Conservation (phyloP, 495 filamentous ascomycete genomes). For the Penicillium angulare region DNA sequence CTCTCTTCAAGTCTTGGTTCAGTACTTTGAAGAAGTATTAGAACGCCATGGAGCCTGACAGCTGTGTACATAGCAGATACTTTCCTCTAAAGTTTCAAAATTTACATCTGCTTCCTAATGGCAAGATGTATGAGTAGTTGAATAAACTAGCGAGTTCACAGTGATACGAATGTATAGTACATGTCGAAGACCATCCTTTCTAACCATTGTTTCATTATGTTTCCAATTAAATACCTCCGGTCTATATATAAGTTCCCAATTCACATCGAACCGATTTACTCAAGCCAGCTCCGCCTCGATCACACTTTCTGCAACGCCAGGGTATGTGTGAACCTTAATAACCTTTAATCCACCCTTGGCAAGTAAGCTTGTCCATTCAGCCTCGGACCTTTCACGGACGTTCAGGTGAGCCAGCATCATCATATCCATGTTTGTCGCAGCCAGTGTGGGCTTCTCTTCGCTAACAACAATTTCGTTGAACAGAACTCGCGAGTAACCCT, state of each 20-base stretch:
- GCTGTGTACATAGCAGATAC: no score
- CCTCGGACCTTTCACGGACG: conserved; percentile 36
- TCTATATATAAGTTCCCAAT: no score
- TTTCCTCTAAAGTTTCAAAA: no score
- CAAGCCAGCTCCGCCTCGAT: conserved; percentile 26
- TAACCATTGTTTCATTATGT: no score
- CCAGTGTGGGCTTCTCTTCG: conserved; percentile 37
- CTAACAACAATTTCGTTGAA: conserved; percentile 55
- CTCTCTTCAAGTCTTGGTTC: conserved; percentile 3
- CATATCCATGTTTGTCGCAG: conserved; percentile 43
- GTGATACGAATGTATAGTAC: no score
- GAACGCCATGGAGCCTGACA: no score
- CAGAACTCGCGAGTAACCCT: conserved; percentile 48
- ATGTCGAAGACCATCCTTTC: no score
- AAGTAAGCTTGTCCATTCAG: conserved; percentile 24
- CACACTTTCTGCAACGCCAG: conserved; percentile 26
- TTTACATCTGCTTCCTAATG: no score
- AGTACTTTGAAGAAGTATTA: neutral
- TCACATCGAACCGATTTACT: neutral
- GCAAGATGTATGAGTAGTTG: no score
- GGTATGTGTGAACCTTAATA: conserved; percentile 37
- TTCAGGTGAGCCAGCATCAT: conserved; percentile 42
- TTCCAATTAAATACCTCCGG: no score
- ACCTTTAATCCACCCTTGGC: conserved; percentile 63
- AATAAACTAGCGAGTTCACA: no score